These are phyloP conservation scores for Arctium minus DNA, from an alignment of 129 eudicot species.

Conservation along the genomic window DNA sequence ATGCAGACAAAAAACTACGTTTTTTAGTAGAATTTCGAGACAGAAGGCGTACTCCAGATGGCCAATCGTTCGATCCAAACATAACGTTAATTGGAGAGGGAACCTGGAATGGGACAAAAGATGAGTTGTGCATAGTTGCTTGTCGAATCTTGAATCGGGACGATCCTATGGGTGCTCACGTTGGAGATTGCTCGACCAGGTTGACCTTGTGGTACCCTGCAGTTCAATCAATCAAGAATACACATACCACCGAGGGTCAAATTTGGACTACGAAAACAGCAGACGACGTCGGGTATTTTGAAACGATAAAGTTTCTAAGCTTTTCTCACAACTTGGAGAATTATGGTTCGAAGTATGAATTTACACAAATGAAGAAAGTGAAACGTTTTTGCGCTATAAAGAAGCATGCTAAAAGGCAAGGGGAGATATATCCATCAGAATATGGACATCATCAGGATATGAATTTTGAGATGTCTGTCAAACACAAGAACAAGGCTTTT, in stretches of 20 bases:
- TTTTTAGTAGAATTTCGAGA: conserved; percentile 35
- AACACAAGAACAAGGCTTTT: conserved; percentile 20
- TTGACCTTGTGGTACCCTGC: conserved; percentile 47
- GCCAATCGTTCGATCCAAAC: conserved; percentile 26
- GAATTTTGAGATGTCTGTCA: conserved; percentile 49
- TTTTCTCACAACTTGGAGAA: conserved; percentile 2
- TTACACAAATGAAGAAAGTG: conserved; percentile 48
- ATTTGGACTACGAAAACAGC: conserved; percentile 52
- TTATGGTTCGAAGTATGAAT: conserved; percentile 47
- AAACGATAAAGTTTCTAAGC: conserved; percentile 34
- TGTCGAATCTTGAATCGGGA: conserved; percentile 45
- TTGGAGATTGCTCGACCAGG: conserved; percentile 65
- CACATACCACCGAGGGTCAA: conserved; percentile 40
- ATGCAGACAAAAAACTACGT: conserved; percentile 29
- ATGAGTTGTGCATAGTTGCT: conserved; percentile 38
- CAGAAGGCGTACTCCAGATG: conserved; percentile 12
- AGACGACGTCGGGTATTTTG: conserved; percentile 39
- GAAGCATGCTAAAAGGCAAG: conserved; percentile 12
- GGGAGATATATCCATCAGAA: conserved; percentile 35
- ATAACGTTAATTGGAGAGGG: conserved; percentile 67
- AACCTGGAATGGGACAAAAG: conserved; percentile 55
- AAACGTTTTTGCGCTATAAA: conserved; percentile 25
- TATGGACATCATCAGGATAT: conserved; percentile 21
- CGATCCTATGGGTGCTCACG: conserved; percentile 30
- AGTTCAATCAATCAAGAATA: conserved; percentile 40